A percentile compares a stretch with the other conserved stretches of the same genome.
These are phyloP conservation scores for Amylocystis lapponica DNA, from an alignment of 768 basidiomycete genomes.

Conservation along the genomic window DNA sequence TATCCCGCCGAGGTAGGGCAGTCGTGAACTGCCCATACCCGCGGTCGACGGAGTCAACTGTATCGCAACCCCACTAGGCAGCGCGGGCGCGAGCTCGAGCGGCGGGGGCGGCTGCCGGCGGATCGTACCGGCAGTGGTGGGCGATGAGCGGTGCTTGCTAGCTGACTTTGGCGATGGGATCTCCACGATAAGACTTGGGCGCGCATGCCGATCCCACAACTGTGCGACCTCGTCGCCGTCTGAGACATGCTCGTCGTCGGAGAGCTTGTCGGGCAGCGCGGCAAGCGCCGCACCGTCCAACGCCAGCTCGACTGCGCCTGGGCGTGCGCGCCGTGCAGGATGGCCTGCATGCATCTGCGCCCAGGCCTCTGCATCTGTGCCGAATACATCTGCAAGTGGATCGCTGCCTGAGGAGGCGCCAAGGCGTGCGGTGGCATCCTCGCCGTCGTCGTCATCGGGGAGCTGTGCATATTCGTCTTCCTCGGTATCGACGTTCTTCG, in stretches of 20 bases:
- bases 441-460: conserved; percentile 17
- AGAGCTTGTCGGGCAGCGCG: conserved; percentile 14
- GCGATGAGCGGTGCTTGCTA: conserved; percentile 31
- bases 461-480: conserved; percentile 20
- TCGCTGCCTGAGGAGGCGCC: conserved; percentile 27
- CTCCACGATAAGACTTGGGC: conserved; percentile 29
- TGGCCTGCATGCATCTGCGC: conserved; percentile 37
- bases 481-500: conserved; percentile 29
- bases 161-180: conserved; percentile 36
- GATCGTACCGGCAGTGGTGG: conserved; percentile 23
- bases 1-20: conserved; percentile 43
- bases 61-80: conserved; percentile 26
- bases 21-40: conserved; percentile 29
- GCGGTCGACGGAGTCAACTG: conserved; percentile 30
- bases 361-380: conserved; percentile 62
- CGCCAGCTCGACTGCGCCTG: conserved; percentile 48
- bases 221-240: conserved; percentile 34
- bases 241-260: conserved; percentile 26
- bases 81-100: conserved; percentile 30
- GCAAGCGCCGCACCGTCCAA: conserved; percentile 39
- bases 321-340: conserved; percentile 29
- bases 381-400: conserved; percentile 58
- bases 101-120: conserved; percentile 48
- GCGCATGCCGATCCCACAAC: conserved; percentile 18
- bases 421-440: conserved; percentile 37